Base-by-base conservation (phyloP, 2,329 filamentous ascomycete species). In the Hypoxylon sp. region DNA sequence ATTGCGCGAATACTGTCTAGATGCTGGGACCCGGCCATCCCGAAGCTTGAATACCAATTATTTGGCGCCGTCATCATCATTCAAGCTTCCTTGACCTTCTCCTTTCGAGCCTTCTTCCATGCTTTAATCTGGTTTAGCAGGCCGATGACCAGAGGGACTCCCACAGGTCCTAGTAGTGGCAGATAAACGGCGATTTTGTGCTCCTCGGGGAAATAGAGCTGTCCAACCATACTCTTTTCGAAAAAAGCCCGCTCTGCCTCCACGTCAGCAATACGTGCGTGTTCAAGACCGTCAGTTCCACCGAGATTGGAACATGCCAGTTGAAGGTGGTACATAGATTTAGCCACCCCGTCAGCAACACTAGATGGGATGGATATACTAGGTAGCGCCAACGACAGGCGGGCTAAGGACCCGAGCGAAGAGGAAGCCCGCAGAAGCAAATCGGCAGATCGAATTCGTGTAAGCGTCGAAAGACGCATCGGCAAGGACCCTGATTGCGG, bases 161-260 rank as follows among this genome's bases (percentile, higher is more conserved):
- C 94, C 44, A 98, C 90, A 0, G 96, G 96, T 0, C 96, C 96
- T 44, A 99, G 82, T 10, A 99, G 82, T 1, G 96, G 96, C 74
- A 99, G 82, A 79, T 99, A 99, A 0, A 99, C 96, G 0, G 96
- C 96, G 25, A 99, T 89, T 81, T 98, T 99, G 80, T 99, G 96
- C 82, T 99, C 96, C 77, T 99, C 96, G 0, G 96, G 96, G 80
- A 99, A 99, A 80, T 98, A 99, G 1, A 98, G 91, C 82, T 98
- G 96, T 0, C 95, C 96, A 11, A 99, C 96, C 96, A 99, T 99
- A 77, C 93, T 97, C 82, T 97, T 97, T 81, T 99, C 96, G 74
- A 99, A 99, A 81, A 99, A 99, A 0, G 95, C 95, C 68, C 92
- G 90, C 79, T 99, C 96, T 0, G 94, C 95, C 77, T 97, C 94